Conservation (phyloP, 2,329 filamentous ascomycete genomes). For the Trichoderma sp. region DNA sequence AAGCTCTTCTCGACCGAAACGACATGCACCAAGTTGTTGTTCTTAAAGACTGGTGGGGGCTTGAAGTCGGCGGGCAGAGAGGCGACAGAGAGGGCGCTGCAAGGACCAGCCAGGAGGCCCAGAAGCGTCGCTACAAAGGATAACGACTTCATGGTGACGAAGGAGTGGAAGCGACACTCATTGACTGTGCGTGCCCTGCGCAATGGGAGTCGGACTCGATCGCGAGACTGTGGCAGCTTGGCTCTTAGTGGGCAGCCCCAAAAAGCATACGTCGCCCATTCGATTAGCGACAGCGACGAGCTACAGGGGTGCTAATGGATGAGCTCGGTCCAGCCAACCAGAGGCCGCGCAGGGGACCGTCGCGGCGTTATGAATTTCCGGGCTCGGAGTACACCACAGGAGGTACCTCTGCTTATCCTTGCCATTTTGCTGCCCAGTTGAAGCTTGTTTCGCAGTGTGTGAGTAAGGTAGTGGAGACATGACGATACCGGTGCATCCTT, state of each 20-base stretch:
- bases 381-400: constrained; percentile 4
- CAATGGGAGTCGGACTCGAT: constrained; percentile 28
- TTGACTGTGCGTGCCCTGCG: constrained; percentile 40
- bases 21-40: constrained; percentile 85
- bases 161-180: constrained; percentile 38
- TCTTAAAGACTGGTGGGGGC: constrained; percentile 90
- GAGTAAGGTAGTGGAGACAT: constrained; percentile 12
- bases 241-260: constrained; percentile 32
- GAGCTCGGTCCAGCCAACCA: constrained; percentile 38
- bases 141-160: constrained; percentile 47
- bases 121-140: constrained; percentile 61
- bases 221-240: constrained; percentile 28
- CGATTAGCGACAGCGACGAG: constrained; percentile 32
- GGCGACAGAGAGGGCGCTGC: constrained; percentile 56
- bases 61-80: constrained; percentile 70
- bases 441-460: constrained; percentile 2
- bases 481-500: constrained; percentile 6
- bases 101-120: constrained; percentile 57
- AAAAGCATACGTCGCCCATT: constrained; percentile 47
- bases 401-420: not conserved
- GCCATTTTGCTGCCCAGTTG: not conserved
- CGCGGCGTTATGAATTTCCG: constrained; percentile 28
- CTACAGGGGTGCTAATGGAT: constrained; percentile 32
- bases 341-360: constrained; percentile 16
- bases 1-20: constrained; percentile 94